Evolutionary conservation across 148 eudicot species (phyloP).

Genomic region (Arctostaphylos glauca): DNA sequence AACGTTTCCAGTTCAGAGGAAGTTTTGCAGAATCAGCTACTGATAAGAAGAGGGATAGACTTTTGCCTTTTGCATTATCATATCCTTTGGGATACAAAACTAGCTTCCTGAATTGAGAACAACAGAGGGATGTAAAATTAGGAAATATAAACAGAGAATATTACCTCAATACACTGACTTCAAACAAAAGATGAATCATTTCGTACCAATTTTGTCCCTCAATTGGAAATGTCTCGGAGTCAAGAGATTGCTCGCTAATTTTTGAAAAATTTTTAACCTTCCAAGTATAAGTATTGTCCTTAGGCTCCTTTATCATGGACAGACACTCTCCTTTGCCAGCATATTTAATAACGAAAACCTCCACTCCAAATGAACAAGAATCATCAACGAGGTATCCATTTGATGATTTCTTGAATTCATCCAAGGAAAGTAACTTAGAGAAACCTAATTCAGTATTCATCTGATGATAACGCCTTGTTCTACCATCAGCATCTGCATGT

Average conservation of each 20-base stretch:
- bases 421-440: constrained; percentile 7
- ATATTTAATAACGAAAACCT: constrained; percentile 14
- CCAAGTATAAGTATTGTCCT: constrained; percentile 11
- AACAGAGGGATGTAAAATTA: not conserved
- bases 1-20: constrained; percentile 5
- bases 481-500: constrained; percentile 2
- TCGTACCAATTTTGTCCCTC: constrained; percentile 11
- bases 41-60: not conserved
- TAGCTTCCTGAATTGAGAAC: constrained; percentile 1
- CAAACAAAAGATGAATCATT: too few species aligned
- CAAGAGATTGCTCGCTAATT: not conserved
- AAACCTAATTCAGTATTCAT: constrained; percentile 20
- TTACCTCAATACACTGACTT: not conserved
- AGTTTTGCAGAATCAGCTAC: not conserved
- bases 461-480: constrained; percentile 14
- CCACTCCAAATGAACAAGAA: constrained; percentile 17
- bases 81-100: not conserved
- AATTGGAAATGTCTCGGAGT: not conserved
- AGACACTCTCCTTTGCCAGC: constrained; percentile 17
- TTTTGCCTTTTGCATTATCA: not conserved
- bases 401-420: not conserved
- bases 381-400: constrained; percentile 20
- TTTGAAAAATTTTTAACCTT: constrained; percentile 17
- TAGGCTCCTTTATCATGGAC: not conserved
- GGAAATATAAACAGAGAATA: not conserved